A percentile compares a stretch with the other conserved stretches of the same genome.
phyloP scores from a whole-genome alignment of 192 early-diverging fungal genomes.

The Coemansia sp. region DNA sequence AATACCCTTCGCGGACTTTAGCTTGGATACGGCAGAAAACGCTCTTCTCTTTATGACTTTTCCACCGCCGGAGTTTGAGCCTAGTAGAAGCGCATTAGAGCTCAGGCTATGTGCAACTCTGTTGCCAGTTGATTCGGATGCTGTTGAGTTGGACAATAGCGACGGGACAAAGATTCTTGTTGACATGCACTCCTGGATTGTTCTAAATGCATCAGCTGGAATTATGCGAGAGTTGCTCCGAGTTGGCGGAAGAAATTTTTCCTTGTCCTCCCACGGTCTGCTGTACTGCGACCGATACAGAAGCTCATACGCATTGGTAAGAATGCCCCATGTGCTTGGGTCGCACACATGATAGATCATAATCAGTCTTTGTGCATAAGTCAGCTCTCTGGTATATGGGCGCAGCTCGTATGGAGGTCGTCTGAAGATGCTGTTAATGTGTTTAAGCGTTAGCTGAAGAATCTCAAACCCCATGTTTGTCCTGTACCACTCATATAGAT shows the following conservation, averaged over 20 bases:
- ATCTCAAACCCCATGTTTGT: slow-evolving; percentile 17
- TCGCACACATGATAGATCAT: slow-evolving; percentile 35
- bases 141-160: not conserved
- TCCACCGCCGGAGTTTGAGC: not conserved
- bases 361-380: slow-evolving; percentile 33
- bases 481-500: slow-evolving; percentile 29
- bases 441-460: slow-evolving; percentile 28
- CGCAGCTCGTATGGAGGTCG: slow-evolving; percentile 31
- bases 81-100: not conserved
- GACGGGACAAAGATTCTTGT: not conserved
- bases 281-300: slow-evolving; percentile 15
- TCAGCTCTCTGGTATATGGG: slow-evolving; percentile 33
- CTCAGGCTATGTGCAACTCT: not conserved
- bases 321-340: slow-evolving; percentile 15
- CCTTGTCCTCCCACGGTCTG: slow-evolving; percentile 21
- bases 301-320: slow-evolving; percentile 25
- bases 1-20: slow-evolving; percentile 1
- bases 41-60: slow-evolving; percentile 27
- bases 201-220: slow-evolving; percentile 15
- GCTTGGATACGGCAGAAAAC: slow-evolving; percentile 15
- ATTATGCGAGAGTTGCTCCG: slow-evolving; percentile 2
- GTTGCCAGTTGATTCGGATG: not conserved
- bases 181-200: slow-evolving; percentile 25
- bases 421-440: slow-evolving; percentile 44
- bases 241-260: slow-evolving; percentile 25